Evolutionary conservation across 305 asterid species (phyloP).

Genomic region (Andrographis paniculata): DNA sequence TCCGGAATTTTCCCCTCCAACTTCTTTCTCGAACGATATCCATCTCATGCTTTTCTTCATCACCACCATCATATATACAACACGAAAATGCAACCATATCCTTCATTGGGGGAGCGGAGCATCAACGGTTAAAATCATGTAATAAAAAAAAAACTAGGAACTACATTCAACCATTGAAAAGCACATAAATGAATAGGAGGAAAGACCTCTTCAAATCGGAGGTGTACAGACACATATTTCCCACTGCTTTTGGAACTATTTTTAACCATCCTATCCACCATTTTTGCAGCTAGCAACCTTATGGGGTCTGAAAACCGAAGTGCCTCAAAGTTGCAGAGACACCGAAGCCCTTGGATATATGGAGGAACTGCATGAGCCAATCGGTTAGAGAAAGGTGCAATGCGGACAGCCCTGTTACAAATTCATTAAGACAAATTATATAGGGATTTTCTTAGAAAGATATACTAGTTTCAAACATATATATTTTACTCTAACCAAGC

Average conservation of each 20-base stretch:
- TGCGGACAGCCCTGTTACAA: constrained; percentile 82
- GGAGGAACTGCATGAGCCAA: constrained; percentile 91
- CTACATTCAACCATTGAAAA: neutral
- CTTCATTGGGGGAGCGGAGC: constrained; percentile 33
- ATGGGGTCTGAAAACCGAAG: constrained; percentile 90
- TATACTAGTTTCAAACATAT: too few relatives aligned
- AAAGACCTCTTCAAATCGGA: constrained; percentile 91
- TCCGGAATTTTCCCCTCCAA: constrained; percentile 95
- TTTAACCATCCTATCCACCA: constrained; percentile 88
- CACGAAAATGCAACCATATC: constrained; percentile 99
- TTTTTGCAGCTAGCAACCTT: constrained; percentile 87
- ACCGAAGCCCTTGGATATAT: constrained; percentile 72
- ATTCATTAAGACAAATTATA: constrained; percentile 18
- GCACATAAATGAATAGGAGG: neutral
- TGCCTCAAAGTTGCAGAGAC: constrained; percentile 93
- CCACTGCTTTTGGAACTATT: constrained; percentile 64
- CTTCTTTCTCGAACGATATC: constrained; percentile 95
- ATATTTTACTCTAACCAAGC: too few relatives aligned
- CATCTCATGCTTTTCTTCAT: constrained; percentile 88
- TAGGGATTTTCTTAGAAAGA: too few relatives aligned
- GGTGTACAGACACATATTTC: constrained; percentile 80
- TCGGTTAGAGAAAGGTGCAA: constrained; percentile 98
- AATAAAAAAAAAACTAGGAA: neutral
- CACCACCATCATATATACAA: constrained; percentile 93
- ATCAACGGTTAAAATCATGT: neutral